Base-by-base conservation (phyloP, 2,329 filamentous ascomycete species). In the Sclerotinia trifoliorum region DNA sequence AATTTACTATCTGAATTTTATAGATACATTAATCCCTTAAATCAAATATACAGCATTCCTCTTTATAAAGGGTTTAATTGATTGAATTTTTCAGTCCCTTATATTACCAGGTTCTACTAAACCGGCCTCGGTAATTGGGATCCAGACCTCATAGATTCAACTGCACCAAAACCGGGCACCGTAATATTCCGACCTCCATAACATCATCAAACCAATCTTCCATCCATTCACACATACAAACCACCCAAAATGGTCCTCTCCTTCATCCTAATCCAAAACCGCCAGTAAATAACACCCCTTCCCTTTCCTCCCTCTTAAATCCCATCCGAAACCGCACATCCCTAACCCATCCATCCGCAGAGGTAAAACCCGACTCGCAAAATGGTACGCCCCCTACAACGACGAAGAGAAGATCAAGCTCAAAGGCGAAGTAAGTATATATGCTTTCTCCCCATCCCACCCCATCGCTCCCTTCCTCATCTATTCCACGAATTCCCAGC, bases 371-470 rank as follows among this genome's bases (percentile, higher is more conserved):
- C 91, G 95, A 75, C 86, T 99, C 73, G 95, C 95, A 73, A 99
- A 99, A 83, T 99, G 94, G 94, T 99, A 99, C 84, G 92, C 91
- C 74, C 94, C 95, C 71, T 99, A 97, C 84, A 96, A 89, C 81
- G 95, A 99, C 84, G 94, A 98, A 80, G 93, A 99, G 80, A 99
- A 99, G 84, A 92, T 99, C 80, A 97, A 97, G 82, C 85, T 99
- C 76, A 99, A 99, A 81, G 95, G 95, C 85, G 95, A 99, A 83
- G 91, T 93, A 82, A 68, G 82, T 63, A 15, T 6, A 32, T 32
- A 32, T 32, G 5, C 3, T 6, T 3, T 48, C 68, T 62, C 17
- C 32, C 67, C 51, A 17, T 11, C 65, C 46, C 52, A 19, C 42
- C 19, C 29, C 5, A 3, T 29, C 29, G 3, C 29, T 29, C 5